phyloP scores from a whole-genome alignment of 2,329 filamentous ascomycete species.

The Cladosporium halotolerans region DNA sequence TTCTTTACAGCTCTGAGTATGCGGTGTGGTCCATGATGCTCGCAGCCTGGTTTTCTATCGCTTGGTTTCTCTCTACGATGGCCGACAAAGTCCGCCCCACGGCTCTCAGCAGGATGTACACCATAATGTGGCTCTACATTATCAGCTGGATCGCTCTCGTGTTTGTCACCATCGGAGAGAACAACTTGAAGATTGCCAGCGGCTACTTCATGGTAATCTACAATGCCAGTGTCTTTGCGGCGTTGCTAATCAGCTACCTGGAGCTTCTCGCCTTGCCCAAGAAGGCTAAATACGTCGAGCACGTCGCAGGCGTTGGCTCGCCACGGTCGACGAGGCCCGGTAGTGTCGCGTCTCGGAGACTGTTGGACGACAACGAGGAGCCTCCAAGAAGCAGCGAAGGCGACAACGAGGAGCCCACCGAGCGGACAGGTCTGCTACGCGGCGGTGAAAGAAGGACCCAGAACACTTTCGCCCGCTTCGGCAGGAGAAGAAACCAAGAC shows the following conservation, averaged over 20 bases:
- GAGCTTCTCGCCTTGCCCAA: constrained; percentile 69
- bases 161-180: constrained; percentile 65
- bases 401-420: constrained; percentile 41
- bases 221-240: constrained; percentile 67
- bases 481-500: constrained; percentile 33
- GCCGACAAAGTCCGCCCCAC: constrained; percentile 76
- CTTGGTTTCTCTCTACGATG: constrained; percentile 76
- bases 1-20: constrained; percentile 86
- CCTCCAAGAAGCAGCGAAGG: constrained; percentile 19
- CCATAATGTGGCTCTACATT: constrained; percentile 75
- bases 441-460: constrained; percentile 25
- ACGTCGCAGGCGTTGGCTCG: constrained; percentile 36
- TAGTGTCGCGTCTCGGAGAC: constrained; percentile 24
- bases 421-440: constrained; percentile 52
- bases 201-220: constrained; percentile 80
- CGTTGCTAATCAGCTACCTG: constrained; percentile 66
- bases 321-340: constrained; percentile 21
- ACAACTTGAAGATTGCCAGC: constrained; percentile 64
- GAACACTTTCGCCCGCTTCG: constrained; percentile 52
- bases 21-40: constrained; percentile 81
- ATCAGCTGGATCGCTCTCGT: constrained; percentile 69
- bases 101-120: constrained; percentile 76
- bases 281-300: constrained; percentile 64
- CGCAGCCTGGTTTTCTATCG: constrained; percentile 69
- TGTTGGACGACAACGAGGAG: constrained; percentile 16